phyloP scores from a whole-genome alignment of 176 grass and related monocot species.

The sorghum (Sorghum bicolor) region Sorghum_bicolor_NCBIv3 NC_012876.2:2921001-2921500 shows the following conservation, averaged over 20 bases:
- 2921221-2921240: background rate
- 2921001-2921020: too few species aligned
- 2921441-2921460: slow-evolving; percentile 27
- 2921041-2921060: background rate
- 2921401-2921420: background rate
- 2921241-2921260: background rate
- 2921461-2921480: background rate
- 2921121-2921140: background rate
- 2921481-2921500: background rate
- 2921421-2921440: background rate
- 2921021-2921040: too few species aligned
- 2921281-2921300: background rate
- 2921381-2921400: background rate
- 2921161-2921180: background rate
- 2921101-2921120: background rate
- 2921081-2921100: background rate
- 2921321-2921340: background rate
- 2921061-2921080: background rate
- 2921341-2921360: background rate
- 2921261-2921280: background rate
- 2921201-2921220: background rate
- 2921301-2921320: slow-evolving; percentile 20
- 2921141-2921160: background rate
- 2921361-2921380: slow-evolving; percentile 27
- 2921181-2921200: background rate